phyloP scores from a whole-genome alignment of 768 basidiomycete species.

The Pleurotus citrinopileatus region DNA sequence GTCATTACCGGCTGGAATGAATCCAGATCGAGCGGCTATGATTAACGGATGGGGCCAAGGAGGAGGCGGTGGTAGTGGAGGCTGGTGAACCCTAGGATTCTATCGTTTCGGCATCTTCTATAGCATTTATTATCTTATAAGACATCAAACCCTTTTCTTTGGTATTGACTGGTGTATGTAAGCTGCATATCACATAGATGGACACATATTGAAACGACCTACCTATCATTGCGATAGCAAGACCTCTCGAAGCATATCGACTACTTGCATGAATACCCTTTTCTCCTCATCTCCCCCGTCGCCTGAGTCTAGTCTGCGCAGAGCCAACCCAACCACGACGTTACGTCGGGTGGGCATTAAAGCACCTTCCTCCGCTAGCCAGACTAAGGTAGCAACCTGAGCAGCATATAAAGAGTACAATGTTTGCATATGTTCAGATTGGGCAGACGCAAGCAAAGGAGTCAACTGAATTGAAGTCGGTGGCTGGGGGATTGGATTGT shows the following conservation, averaged over 20 bases:
- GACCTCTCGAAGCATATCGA: conserved; percentile 41
- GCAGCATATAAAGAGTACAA: conserved; percentile 78
- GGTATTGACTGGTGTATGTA: conserved; percentile 12
- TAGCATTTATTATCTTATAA: conserved; percentile 15
- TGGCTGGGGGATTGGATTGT: conserved; percentile 48
- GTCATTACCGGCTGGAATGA: conserved; percentile 55
- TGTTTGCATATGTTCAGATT: conserved; percentile 64
- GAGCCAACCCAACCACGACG: conserved; percentile 74
- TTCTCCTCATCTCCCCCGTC: conserved; percentile 34
- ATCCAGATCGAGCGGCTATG: conserved; percentile 65
- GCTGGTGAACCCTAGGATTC: conserved; percentile 11
- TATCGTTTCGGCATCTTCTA: conserved; percentile 12
- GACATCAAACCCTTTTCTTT: conserved; percentile 12
- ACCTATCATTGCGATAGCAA: conserved; percentile 19
- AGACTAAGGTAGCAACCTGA: conserved; percentile 86
- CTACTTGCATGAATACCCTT: conserved; percentile 45
- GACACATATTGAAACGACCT: conserved; percentile 5
- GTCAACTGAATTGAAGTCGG: conserved; percentile 73
- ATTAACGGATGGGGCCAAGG: conserved; percentile 37
- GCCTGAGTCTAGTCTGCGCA: conserved; percentile 31
- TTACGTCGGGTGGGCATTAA: conserved; percentile 46
- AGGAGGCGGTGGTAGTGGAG: no score
- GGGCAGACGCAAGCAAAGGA: conserved; percentile 72
- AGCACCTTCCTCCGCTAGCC: conserved; percentile 48
- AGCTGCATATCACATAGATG: conserved; percentile 10